These are phyloP conservation scores for Saccharomyces jurei DNA, from an alignment of 805 yeast genomes.

Conservation along the genomic window DNA sequence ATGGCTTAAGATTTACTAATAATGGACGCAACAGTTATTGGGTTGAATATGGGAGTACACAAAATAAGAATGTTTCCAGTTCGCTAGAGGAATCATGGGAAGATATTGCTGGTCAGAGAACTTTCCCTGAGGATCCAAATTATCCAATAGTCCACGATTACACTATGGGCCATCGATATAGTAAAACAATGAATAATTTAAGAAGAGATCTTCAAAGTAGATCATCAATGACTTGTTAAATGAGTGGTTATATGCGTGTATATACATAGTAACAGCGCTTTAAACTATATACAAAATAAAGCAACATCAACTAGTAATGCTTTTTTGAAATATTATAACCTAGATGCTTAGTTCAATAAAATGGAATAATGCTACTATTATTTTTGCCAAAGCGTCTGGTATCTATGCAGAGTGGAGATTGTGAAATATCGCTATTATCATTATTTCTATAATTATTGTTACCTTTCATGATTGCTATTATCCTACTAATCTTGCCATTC, in stretches of 20 bases:
- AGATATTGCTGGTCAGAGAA: slow-evolving; percentile 15
- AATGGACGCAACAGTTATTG: slow-evolving; percentile 81
- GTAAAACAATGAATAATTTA: slow-evolving; percentile 16
- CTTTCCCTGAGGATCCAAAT: slow-evolving; percentile 27
- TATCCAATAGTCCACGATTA: slow-evolving; percentile 29
- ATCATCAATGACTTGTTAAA: slow-evolving; percentile 2
- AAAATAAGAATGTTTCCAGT: not conserved
- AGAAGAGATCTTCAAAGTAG: slow-evolving; percentile 14
- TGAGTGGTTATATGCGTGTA: not conserved
- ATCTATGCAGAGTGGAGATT: not conserved
- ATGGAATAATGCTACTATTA: not conserved
- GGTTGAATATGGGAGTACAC: slow-evolving; percentile 37
- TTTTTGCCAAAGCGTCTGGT: not conserved
- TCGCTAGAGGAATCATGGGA: slow-evolving; percentile 20
- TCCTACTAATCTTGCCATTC: not conserved
- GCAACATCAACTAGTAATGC: not conserved
- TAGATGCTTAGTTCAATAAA: not conserved
- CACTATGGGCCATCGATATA: slow-evolving; percentile 21
- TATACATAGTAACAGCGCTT: not conserved
- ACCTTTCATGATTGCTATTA: not conserved
- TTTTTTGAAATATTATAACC: not conserved
- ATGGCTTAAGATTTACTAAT: slow-evolving; percentile 73
- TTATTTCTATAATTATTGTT: not conserved
- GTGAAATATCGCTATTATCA: not conserved
- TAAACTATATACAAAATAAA: not conserved